Percentiles rank a stretch among this genome's conserved stretches.
Conservation (phyloP, 805 yeast species). For the Teunomyces aglyptinius region DNA sequence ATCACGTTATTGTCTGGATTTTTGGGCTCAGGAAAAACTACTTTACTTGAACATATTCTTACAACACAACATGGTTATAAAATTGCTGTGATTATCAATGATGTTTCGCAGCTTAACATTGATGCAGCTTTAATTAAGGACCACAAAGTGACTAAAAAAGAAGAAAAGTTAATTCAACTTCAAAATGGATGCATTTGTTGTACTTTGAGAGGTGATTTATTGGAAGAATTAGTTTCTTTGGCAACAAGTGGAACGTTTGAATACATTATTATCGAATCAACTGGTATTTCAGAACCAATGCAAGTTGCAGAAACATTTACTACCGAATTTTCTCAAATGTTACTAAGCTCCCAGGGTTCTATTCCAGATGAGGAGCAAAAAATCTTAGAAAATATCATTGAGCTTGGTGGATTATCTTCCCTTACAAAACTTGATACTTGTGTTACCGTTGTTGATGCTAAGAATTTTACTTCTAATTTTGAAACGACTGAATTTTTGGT, state of each 20-base stretch:
- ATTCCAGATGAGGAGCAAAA: constrained; percentile 17
- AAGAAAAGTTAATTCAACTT: constrained; percentile 44
- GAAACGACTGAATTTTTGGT: constrained; percentile 44
- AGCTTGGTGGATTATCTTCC: constrained; percentile 41
- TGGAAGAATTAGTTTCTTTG: constrained; percentile 40
- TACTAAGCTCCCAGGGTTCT: constrained; percentile 24
- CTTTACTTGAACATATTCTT: constrained; percentile 43
- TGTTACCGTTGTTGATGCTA: constrained; percentile 46
- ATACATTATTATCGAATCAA: constrained; percentile 45
- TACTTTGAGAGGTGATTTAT: constrained; percentile 45
- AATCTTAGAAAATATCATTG: constrained; percentile 23
- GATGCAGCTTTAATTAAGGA: constrained; percentile 41
- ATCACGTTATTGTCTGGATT: constrained; percentile 48
- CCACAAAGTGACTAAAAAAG: constrained; percentile 39
- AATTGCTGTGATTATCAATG: constrained; percentile 48
- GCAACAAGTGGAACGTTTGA: constrained; percentile 35
- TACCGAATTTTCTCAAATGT: constrained; percentile 36
- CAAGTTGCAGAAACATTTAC: constrained; percentile 51
- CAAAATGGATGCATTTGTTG: constrained; percentile 52
- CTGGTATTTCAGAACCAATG: constrained; percentile 51
- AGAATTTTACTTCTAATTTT: constrained; percentile 40
- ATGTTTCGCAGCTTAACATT: constrained; percentile 42
- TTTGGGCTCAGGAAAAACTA: constrained; percentile 48
- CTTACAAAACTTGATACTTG: constrained; percentile 43
- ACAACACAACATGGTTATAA: constrained; percentile 38